Evolutionary conservation across 1,139 yeast species (phyloP).

Genomic region (Yamadazyma dendronema): DNA sequence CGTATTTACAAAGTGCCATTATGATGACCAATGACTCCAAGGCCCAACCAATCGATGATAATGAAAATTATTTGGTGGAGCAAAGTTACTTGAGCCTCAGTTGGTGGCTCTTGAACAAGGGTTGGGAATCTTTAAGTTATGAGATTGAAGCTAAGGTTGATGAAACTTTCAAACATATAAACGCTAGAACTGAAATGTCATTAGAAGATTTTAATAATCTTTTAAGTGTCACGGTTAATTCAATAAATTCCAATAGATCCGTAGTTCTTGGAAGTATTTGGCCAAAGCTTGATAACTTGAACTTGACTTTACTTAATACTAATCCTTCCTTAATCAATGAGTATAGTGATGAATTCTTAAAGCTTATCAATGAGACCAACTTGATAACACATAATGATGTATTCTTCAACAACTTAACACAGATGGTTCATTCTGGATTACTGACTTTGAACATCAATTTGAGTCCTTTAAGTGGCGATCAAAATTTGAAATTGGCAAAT

Average conservation of each 20-base stretch:
- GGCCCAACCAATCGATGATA: conserved; percentile 20
- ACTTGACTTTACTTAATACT: conserved; percentile 45
- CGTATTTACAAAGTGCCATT: conserved; percentile 78
- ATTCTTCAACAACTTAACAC: conserved; percentile 29
- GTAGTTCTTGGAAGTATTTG: conserved; percentile 33
- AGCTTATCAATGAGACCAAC: conserved; percentile 46
- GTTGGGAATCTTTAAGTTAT: conserved; percentile 64
- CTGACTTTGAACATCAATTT: conserved; percentile 28
- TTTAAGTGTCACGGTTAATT: conserved; percentile 18
- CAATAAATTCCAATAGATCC: conserved; percentile 19
- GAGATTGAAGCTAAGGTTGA: conserved; percentile 58
- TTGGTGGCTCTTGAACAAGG: conserved; percentile 93
- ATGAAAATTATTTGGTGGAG: conserved; percentile 54
- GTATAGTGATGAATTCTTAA: conserved; percentile 39
- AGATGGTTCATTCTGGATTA: conserved; percentile 28
- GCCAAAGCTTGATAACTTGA: conserved; percentile 43
- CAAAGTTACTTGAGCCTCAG: conserved; percentile 83
- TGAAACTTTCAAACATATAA: conserved; percentile 58
- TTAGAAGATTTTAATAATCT: conserved; percentile 52
- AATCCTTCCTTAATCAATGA: conserved; percentile 45
- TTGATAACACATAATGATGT: conserved; percentile 31
- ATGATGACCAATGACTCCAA: conserved; percentile 49
- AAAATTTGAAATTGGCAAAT: conserved; percentile 60
- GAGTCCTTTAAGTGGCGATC: conserved; percentile 19
- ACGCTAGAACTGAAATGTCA: conserved; percentile 71